phyloP scores from a whole-genome alignment of 176 grass and related monocot genomes.

The Dendrocalamus sinicus region DNA sequence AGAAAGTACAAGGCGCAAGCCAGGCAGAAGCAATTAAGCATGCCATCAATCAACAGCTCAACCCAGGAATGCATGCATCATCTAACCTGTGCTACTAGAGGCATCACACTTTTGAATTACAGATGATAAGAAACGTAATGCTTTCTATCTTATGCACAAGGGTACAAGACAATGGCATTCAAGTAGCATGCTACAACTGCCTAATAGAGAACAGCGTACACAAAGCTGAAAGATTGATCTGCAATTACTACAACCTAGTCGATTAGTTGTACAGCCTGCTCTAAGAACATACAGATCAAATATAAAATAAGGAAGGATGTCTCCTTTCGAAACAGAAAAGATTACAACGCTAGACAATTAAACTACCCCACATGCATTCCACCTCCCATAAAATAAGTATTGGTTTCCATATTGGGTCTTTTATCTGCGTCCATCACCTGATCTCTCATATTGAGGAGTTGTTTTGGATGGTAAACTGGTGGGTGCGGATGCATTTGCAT shows the following conservation, averaged over 20 bases:
- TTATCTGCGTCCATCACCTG: constrained; percentile 65
- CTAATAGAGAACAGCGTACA: constrained; percentile 46
- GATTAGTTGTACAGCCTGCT: constrained; percentile 52
- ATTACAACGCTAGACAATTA: constrained; percentile 39
- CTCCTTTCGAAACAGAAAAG: constrained; percentile 32
- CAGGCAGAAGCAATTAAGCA: background rate
- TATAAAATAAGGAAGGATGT: constrained; percentile 26
- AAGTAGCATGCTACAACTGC: constrained; percentile 40
- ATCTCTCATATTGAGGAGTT: constrained; percentile 57
- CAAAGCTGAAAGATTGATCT: constrained; percentile 45
- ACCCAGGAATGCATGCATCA: constrained; percentile 23
- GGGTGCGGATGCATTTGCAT: constrained; percentile 69
- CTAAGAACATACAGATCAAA: constrained; percentile 55
- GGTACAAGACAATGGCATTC: constrained; percentile 45
- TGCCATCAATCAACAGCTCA: constrained; percentile 33
- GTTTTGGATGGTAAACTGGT: constrained; percentile 58
- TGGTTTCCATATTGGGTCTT: constrained; percentile 63
- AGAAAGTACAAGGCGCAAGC: constrained; percentile 4
- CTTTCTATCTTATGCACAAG: constrained; percentile 44
- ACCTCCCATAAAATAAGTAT: constrained; percentile 63
- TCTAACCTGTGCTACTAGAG: constrained; percentile 2
- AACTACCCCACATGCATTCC: constrained; percentile 68
- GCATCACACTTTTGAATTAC: background rate
- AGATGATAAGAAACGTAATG: constrained; percentile 28
- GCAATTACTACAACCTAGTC: constrained; percentile 57